Percentiles rank a stretch among this genome's conserved stretches.
phyloP scores from a whole-genome alignment of 768 basidiomycete genomes.

The Lactifluus subvellereus region DNA sequence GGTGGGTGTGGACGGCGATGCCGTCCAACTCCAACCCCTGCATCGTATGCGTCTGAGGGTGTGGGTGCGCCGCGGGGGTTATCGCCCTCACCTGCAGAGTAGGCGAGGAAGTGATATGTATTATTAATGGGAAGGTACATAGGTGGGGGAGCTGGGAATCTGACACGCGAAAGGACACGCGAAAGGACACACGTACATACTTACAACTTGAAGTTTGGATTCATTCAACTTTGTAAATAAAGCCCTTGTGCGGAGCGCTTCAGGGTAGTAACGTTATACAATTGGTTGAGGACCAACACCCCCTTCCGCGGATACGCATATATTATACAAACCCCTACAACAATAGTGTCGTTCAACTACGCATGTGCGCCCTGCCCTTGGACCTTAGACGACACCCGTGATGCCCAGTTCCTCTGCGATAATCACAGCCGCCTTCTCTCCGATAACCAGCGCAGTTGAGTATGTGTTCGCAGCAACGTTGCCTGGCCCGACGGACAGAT shows the following conservation, averaged over 20 bases:
- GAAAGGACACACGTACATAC: neutral
- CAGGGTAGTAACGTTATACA: neutral
- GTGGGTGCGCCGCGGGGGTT: neutral
- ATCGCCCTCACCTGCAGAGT: neutral
- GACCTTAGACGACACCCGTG: constrained; percentile 33
- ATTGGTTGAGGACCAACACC: neutral
- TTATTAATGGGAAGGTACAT: neutral
- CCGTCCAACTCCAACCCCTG: neutral
- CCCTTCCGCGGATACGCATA: too few relatives aligned
- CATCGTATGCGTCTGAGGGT: too few relatives aligned
- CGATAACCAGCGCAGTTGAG: constrained; percentile 41
- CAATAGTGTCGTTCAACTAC: too few relatives aligned
- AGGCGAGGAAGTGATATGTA: neutral
- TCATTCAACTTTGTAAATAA: neutral
- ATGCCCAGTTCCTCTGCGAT: constrained; percentile 49
- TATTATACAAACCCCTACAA: too few relatives aligned
- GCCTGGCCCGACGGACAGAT: constrained; percentile 37
- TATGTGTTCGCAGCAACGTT: constrained; percentile 42
- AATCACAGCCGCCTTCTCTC: constrained; percentile 57
- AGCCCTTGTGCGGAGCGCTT: neutral
- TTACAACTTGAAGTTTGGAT: neutral
- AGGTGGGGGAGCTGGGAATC: neutral
- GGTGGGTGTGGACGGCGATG: too few relatives aligned
- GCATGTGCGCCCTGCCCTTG: too few relatives aligned
- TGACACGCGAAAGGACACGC: neutral